Evolutionary conservation across 164 flowering plant species (phyloP), one percentile per base, ranked within the genome.

Genomic region (Sedum album): DNA sequence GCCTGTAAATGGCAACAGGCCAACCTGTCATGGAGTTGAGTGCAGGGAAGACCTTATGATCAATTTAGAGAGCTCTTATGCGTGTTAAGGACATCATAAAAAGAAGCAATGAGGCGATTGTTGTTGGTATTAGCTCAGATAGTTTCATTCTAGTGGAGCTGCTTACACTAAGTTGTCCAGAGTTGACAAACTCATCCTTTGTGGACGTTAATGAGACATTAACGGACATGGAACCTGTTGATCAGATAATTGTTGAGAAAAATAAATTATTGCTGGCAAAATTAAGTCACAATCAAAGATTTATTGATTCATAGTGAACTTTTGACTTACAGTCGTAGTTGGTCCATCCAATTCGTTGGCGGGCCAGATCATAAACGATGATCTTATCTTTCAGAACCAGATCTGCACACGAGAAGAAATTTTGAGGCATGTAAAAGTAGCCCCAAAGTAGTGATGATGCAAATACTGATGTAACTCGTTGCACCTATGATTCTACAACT

Each of bases 381-480:
- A 86, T 80, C 66, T 86, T 86, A 73, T 86, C 91, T 72, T 86
- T 86, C 3, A 86, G 79, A 67, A 86, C 82, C 73, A 86, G 82
- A 76, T 84, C 91, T 86, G 87, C 75, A 73, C 36, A 68, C 69
- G 31, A 25, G 67, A 73, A 15, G 25, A 8, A 46, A 44, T 44
- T 44, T 35, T 44, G 61, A 48, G 31, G 17, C 17, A 13, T 44
- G 18, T 11, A 13, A 44, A 18, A 44, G 18, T 9, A 35, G 31
- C 2, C 4, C 6, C 3, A 25, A 20, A n/a, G 1, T 44, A 8
- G 1, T 44, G 15, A 44, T 15, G 17, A 44, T 15, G 48, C 20
- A 44, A 2, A 44, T 44, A 44, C 48, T 15, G 5, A 44, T 11
- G 15, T 36, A 18, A 35, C 49, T 23, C 39, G 9, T 20, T 44